Base-by-base conservation (phyloP, 2,329 filamentous ascomycete genomes). In the Harringtonia aguacate region DNA sequence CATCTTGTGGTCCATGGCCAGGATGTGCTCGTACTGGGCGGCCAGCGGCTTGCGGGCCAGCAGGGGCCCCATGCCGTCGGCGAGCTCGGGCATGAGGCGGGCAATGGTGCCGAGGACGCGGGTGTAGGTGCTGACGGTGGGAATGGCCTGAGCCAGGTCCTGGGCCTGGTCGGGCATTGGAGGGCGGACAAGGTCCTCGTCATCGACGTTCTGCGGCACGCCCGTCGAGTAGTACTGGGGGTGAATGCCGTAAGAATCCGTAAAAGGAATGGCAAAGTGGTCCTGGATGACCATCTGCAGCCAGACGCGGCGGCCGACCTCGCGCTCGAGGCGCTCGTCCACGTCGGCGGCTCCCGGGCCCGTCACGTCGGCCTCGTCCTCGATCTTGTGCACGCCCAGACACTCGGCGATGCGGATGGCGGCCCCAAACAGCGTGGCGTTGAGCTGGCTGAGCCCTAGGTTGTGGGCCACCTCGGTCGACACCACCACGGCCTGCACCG, bases 261-360 rank as follows among this genome's bases (percentile, higher is more conserved):
- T 62, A 42, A 63, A 63, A 2, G 60, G 56, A 20, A 63, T 53
- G 17, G 50, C 50, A 46, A 58, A 63, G 44, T 62, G 55, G 45
- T 64, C 61, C 46, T 64, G 61, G 17, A 64, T 58, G 20, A 62
- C 55, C 42, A 58, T 52, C 45, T 65, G 61, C 46, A 58, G 58
- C 62, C 62, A 65, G 6, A 60, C 53, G 15, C 61, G 51, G 28
- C 57, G 54, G 9, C 61, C 61, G 10, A 62, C 53, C 50, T 64
- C 61, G 29, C 54, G 45, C 34, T 57, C 55, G 13, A 56, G 39
- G 4, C 15, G 27, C 15, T 48, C 49, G 14, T 40, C 42, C 44
- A 36, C 43, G 12, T 9, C 35, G 35, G 9, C 8, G 18, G 8
- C 15, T 4, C 13, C 20, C 4, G 21, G 18, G 18, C 9, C 18